These are phyloP conservation scores for Leishmania turanica DNA, from an alignment of 208 protist species.

Conservation along the genomic window DNA sequence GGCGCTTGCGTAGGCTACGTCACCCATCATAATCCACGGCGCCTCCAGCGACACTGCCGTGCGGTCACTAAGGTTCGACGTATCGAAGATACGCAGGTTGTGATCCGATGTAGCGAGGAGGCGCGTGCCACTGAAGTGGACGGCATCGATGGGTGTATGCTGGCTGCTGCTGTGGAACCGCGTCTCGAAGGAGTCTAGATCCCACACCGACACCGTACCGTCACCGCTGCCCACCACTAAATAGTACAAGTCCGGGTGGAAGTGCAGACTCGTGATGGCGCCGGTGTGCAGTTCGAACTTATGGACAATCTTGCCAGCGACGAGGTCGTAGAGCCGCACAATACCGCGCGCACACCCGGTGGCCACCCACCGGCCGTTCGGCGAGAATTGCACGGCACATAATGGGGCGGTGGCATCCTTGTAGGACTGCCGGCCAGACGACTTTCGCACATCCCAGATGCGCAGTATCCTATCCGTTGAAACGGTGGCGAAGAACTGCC, in stretches of 20 bases:
- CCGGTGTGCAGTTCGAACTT: slow-evolving; percentile 62
- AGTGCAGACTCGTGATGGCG: slow-evolving; percentile 79
- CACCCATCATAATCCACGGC: slow-evolving; percentile 74
- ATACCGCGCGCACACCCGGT: slow-evolving; percentile 74
- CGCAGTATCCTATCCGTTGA: slow-evolving; percentile 78
- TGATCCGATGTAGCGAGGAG: slow-evolving; percentile 65
- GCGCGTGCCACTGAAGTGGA: slow-evolving; percentile 67
- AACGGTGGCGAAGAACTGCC: slow-evolving; percentile 69
- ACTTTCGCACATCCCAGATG: slow-evolving; percentile 89
- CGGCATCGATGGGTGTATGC: slow-evolving; percentile 60
- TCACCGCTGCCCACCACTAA: slow-evolving; percentile 73
- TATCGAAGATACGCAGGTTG: slow-evolving; percentile 56
- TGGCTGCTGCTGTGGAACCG: slow-evolving; percentile 55
- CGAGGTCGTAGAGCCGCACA: slow-evolving; percentile 78
- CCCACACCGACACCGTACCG: slow-evolving; percentile 78
- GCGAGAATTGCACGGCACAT: slow-evolving; percentile 71
- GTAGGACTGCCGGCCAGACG: slow-evolving; percentile 69
- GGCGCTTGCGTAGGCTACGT: slow-evolving; percentile 62
- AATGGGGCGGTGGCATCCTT: slow-evolving; percentile 62
- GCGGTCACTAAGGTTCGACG: slow-evolving; percentile 46
- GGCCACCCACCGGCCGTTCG: slow-evolving; percentile 67
- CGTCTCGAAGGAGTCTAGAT: slow-evolving; percentile 61
- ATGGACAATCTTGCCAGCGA: slow-evolving; percentile 43
- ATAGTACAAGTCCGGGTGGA: slow-evolving; percentile 77
- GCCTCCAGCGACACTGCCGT: slow-evolving; percentile 38